A percentile compares a stretch with the other conserved stretches of the same genome.
These are phyloP conservation scores for Populus tomentosa DNA, from an alignment of 441 rosid species.

Conservation along the genomic window DNA sequence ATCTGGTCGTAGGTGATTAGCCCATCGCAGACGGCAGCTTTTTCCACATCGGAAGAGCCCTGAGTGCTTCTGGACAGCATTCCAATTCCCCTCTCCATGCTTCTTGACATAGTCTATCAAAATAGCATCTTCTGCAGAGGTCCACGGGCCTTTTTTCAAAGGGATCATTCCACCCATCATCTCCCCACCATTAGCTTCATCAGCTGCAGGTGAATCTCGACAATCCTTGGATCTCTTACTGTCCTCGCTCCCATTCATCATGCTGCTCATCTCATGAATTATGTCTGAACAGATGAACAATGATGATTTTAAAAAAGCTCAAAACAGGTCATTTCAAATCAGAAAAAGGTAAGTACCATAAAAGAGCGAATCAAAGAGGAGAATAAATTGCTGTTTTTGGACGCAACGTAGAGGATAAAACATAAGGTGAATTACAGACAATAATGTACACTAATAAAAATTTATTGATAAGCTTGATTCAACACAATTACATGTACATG, in stretches of 20 bases:
- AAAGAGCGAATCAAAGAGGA: not conserved
- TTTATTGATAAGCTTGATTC: not conserved
- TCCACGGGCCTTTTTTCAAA: conserved; percentile 99
- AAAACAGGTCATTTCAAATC: not conserved
- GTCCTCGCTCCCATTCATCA: conserved; percentile 56
- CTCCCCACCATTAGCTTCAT: conserved; percentile 41
- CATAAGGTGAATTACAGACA: not conserved
- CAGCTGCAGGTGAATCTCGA: conserved; percentile 46
- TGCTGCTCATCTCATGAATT: conserved; percentile 53
- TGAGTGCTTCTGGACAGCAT: conserved; percentile 89
- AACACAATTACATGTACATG: not conserved
- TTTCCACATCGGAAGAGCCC: conserved; percentile 93
- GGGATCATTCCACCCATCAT: conserved; percentile 39
- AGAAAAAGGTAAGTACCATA: not conserved
- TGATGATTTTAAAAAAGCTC: not conserved
- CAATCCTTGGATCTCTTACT: conserved; percentile 46
- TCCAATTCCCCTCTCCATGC: conserved; percentile 99
- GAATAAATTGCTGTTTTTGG: not conserved
- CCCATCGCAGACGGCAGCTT: conserved; percentile 98
- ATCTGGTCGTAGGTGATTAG: conserved; percentile 96
- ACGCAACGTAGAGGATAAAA: not conserved
- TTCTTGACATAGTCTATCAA: conserved; percentile 84
- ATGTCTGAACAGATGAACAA: not conserved
- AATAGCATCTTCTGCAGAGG: conserved; percentile 86
- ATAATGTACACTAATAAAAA: not conserved